Evolutionary conservation across 148 eudicot species (phyloP), one percentile per base, ranked within the genome.

Genomic region (Camellia sinensis): DNA sequence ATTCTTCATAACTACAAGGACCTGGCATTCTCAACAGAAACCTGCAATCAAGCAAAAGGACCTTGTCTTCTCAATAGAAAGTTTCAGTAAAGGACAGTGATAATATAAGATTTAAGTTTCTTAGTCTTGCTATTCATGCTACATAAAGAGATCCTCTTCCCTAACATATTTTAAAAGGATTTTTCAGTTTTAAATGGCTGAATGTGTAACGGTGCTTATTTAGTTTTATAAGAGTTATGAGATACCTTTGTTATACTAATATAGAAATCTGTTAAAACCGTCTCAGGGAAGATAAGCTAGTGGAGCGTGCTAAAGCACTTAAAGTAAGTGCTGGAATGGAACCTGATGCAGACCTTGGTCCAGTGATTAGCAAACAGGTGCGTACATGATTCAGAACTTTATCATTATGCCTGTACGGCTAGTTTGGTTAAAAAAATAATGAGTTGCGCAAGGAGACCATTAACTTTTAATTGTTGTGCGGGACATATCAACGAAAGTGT

Each of bases 321-420:
- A 96, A 92, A 85, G 99, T 96, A 78, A 94, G 90, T 79, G 85
- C 84, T 83, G 99, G 99, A 84, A 94, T 90, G 62, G 97, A 87
- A 81, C 97, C 98, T 44, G 91, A 87, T 84, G 95, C 99, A 71
- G 99, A 96, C 87, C 97, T 96, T 76, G 99, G 99, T 79, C 99
- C 99, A 59, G 99, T 96, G 77, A 96, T 96, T 63, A 94, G 97
- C 88, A 91, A 94, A 83, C 95, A 90, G 98, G 99, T 96, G 78
- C 64, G 7, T 44, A 74, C 76, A 62, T 61, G 22, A 41, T 71
- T 72, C 62, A 62, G 18, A 61, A 71, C 19, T 46, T 70, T 22
- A n/a, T 71, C 17, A 71, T 9, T n/a, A 22, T 44, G 63, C 63
- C n/a, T 76, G 21, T 70, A 64, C 19, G 60, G 1, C 62, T n/a